Percentiles rank a stretch among this genome's conserved stretches.
These are phyloP conservation scores for Phellopilus nigrolimitatus DNA, from an alignment of 1,284 basidiomycete species.

Conservation along the genomic window DNA sequence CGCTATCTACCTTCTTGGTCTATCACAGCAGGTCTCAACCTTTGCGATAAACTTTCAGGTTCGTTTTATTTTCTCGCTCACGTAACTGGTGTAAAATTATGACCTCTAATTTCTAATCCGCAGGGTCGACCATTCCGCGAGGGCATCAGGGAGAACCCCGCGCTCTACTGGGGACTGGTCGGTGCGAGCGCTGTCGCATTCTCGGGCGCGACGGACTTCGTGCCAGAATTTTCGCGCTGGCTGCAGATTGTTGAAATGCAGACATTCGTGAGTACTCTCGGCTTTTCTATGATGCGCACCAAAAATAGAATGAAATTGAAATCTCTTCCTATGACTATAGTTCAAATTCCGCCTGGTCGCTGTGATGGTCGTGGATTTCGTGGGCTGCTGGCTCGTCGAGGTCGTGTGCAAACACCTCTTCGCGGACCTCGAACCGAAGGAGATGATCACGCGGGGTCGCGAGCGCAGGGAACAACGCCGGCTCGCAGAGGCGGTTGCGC, in stretches of 20 bases:
- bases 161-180: slow-evolving; percentile 87
- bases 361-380: slow-evolving; percentile 87
- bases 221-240: slow-evolving; percentile 96
- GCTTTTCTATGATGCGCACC: slow-evolving; percentile 13
- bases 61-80: neutral
- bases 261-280: slow-evolving; percentile 46
- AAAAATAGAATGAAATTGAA: neutral
- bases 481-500: slow-evolving; percentile 26
- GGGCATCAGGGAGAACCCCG: slow-evolving; percentile 88
- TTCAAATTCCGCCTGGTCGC: slow-evolving; percentile 77
- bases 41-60: slow-evolving; percentile 96
- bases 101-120: slow-evolving; percentile 11
- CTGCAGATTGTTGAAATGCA: slow-evolving; percentile 95
- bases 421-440: slow-evolving; percentile 83
- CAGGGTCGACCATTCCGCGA: slow-evolving; percentile 94
- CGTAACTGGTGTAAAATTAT: neutral
- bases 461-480: slow-evolving; percentile 58
- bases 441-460: slow-evolving; percentile 78
- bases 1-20: slow-evolving; percentile 87
- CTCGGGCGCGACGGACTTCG: slow-evolving; percentile 87
- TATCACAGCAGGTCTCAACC: slow-evolving; percentile 94
- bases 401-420: slow-evolving; percentile 81
- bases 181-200: slow-evolving; percentile 87
- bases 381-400: slow-evolving; percentile 84
- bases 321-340: no score